A percentile compares a stretch with the other conserved stretches of the same genome.
Evolutionary conservation across 1,284 basidiomycete genomes (phyloP).

Genomic region (Leccinum griseonigrum): DNA sequence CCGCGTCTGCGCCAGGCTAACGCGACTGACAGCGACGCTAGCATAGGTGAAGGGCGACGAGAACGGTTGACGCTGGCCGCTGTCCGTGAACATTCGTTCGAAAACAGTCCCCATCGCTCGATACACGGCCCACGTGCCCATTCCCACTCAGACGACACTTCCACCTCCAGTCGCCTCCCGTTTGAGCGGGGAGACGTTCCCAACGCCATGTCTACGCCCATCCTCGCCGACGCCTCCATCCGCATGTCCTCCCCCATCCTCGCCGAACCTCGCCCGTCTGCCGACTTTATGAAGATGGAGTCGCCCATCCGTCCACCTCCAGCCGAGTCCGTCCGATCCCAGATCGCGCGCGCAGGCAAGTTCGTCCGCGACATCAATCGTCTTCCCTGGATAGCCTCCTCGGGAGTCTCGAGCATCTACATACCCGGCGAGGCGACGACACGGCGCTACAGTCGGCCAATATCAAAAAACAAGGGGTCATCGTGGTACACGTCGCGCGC

Average conservation of each 20-base stretch:
- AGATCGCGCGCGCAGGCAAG: constrained; percentile 27
- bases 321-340: constrained; percentile 32
- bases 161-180: constrained; percentile 24
- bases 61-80: constrained; percentile 25
- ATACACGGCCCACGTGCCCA: constrained; percentile 11
- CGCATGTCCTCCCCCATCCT: constrained; percentile 28
- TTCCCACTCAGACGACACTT: constrained; percentile 24
- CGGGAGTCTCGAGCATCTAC: constrained; percentile 33
- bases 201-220: constrained; percentile 31
- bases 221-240: constrained; percentile 27
- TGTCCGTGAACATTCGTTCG: constrained; percentile 27
- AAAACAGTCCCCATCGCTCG: constrained; percentile 18
- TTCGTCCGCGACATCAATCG: constrained; percentile 28
- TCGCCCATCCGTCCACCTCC: constrained; percentile 34
- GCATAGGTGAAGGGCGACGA: constrained; percentile 21
- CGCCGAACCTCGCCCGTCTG: constrained; percentile 32
- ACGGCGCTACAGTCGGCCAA: constrained; percentile 32
- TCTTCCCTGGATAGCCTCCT: constrained; percentile 35
- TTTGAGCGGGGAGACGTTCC: constrained; percentile 26
- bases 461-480: constrained; percentile 21
- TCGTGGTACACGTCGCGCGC: constrained; percentile 32
- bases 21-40: constrained; percentile 20
- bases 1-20: constrained; percentile 16
- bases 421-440: constrained; percentile 30
- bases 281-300: constrained; percentile 36